phyloP scores from a whole-genome alignment of 306 rosid genomes.

The Quercus gilva region DNA sequence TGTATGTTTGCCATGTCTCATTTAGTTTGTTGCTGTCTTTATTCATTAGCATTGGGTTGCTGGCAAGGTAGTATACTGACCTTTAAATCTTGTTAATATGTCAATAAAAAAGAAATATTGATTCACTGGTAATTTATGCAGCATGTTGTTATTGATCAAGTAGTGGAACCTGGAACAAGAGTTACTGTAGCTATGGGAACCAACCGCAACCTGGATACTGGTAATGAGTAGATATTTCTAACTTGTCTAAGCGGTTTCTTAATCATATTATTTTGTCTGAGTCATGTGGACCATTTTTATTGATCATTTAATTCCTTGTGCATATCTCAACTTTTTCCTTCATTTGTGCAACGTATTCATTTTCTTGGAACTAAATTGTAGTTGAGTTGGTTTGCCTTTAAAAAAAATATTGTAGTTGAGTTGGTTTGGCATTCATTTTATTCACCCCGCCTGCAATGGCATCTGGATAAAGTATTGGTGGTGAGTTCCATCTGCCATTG shows the following conservation, averaged over 20 bases:
- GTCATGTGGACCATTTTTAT: background rate
- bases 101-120: background rate
- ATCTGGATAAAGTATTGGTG: background rate
- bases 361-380: background rate
- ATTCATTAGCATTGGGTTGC: background rate
- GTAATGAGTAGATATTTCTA: constrained; percentile 31
- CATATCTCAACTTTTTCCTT: background rate
- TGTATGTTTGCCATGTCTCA: background rate
- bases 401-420: too few species aligned
- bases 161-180: constrained; percentile 76
- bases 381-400: background rate
- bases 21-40: background rate
- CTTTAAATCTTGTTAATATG: background rate
- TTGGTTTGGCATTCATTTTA: background rate
- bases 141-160: constrained; percentile 68
- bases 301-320: background rate
- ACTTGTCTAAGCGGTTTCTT: constrained; percentile 13
- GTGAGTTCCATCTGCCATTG: background rate
- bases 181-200: constrained; percentile 97
- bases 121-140: constrained; percentile 37
- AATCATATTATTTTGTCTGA: background rate
- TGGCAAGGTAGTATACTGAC: background rate
- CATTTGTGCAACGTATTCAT: background rate
- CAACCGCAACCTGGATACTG: constrained; percentile 70
- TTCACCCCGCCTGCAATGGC: background rate